Evolutionary conservation across 495 filamentous ascomycete genomes (phyloP), one percentile per base, ranked within the genome.

Genomic region (Lindgomyces ingoldianus): DNA sequence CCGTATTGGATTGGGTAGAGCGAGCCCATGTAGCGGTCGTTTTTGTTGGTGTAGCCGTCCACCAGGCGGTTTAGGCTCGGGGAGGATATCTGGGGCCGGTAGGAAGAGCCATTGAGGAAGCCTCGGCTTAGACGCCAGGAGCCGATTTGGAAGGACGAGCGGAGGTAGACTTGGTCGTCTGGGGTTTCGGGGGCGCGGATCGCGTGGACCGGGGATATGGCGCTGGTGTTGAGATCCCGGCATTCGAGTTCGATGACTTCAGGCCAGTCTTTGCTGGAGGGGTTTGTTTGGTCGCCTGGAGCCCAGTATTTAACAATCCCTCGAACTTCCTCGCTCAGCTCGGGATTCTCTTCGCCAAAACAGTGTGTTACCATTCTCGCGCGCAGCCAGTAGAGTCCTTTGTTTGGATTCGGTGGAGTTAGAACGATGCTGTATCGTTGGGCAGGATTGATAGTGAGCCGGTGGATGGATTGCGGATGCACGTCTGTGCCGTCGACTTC

Each of bases 361-460:
- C 84, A 86, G 61, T 81, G 77, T 11, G 72, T 80, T 29, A 84
- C 73, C 83, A 85, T 84, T 19, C 77, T 75, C 9, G 83, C 84
- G 6, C 83, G 78, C 4, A 86, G 75, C 82, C 84, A 88, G 69
- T 86, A 86, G 0, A 81, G 24, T 16, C 69, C 70, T 14, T 60
- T 58, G 18, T 46, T 61, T 2, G 55, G 54, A 8, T 54, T 53
- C 4, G 60, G 73, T 36, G 71, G 68, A n/a, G 59, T 69, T 21
- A 76, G 57, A 36, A 75, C 30, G 36, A 76, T 71, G 56, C 71
- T 74, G 62, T 76, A 76, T 8, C 74, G 71, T 60, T 76, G 74
- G 11, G 71, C 74, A 2, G 74, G 69, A 26, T 63, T 70, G 59
- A 76, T 73, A 25, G 70, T 70, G 10, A 76, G 63, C 1, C 69